Conservation (phyloP, 495 filamentous ascomycete genomes). For the Daldinia loculata region DNA sequence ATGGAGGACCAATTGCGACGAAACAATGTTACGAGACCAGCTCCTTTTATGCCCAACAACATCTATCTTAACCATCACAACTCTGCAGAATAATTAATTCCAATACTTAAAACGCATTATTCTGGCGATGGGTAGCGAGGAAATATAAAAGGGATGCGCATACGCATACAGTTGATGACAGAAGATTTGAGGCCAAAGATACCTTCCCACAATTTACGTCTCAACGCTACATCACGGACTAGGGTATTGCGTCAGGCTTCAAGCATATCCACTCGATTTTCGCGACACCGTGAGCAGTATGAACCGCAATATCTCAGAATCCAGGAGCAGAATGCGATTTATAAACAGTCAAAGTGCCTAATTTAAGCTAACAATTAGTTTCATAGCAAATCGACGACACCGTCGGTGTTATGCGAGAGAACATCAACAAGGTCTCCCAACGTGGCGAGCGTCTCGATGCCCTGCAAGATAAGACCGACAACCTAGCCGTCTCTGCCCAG, state of each 20-base stretch:
- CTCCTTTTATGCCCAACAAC: not conserved
- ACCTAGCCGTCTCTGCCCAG: conserved; percentile 86
- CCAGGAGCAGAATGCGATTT: conserved; percentile 4
- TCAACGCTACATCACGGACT: not conserved
- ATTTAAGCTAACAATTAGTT: conserved; percentile 41
- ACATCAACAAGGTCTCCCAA: conserved; percentile 90
- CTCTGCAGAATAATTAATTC: not conserved
- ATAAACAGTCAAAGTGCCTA: not conserved
- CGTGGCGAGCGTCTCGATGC: conserved; percentile 90
- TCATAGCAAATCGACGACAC: conserved; percentile 94
- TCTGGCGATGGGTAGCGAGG: not conserved
- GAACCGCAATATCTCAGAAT: conserved; percentile 15
- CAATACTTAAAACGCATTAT: not conserved
- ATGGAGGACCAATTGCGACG: conserved; percentile 20
- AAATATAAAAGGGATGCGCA: conserved; percentile 13
- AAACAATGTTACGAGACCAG: not conserved
- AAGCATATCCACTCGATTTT: not conserved
- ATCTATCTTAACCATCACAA: conserved; percentile 3
- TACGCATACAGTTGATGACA: conserved; percentile 12
- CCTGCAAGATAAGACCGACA: conserved; percentile 95
- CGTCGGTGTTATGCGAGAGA: conserved; percentile 90
- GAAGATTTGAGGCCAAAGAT: not conserved
- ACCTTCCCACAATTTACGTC: not conserved
- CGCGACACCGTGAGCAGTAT: conserved; percentile 4
- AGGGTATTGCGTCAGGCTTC: not conserved